Evolutionary conservation across 495 filamentous ascomycete species (phyloP).

Genomic region (Massariosphaeria phaeospora): DNA sequence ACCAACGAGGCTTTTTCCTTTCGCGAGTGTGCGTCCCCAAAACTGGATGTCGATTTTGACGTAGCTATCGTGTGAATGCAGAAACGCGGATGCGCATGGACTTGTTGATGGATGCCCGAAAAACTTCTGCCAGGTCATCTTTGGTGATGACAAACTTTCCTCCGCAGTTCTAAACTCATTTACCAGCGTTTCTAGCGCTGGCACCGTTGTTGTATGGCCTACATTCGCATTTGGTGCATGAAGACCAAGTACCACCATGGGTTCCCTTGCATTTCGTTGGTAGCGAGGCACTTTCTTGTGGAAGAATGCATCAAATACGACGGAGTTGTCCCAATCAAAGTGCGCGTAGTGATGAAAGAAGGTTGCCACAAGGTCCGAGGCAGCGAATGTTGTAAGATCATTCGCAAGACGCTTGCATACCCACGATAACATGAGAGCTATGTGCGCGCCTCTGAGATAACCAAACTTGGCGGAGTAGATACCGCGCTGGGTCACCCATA

Average conservation of each 20-base stretch:
- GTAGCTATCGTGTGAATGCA: constrained; percentile 46
- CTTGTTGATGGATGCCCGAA: constrained; percentile 20
- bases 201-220: constrained; percentile 44
- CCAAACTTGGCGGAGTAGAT: constrained; percentile 56
- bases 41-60: constrained; percentile 52
- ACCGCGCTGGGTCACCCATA: constrained; percentile 53
- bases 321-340: constrained; percentile 49
- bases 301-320: constrained; percentile 52
- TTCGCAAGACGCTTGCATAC: constrained; percentile 48
- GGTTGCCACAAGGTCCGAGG: constrained; percentile 44
- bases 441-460: constrained; percentile 54
- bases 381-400: constrained; percentile 28
- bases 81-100: constrained; percentile 41
- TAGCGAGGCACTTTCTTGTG: constrained; percentile 43
- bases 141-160: constrained; percentile 33
- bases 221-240: constrained; percentile 54
- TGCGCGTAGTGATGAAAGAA: constrained; percentile 57
- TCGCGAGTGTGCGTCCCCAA: constrained; percentile 49
- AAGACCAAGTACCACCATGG: constrained; percentile 53
- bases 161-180: constrained; percentile 48
- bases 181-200: constrained; percentile 46
- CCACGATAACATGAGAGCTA: constrained; percentile 51
- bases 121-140: constrained; percentile 44
- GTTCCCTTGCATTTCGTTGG: constrained; percentile 48
- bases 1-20: constrained; percentile 46